Evolutionary conservation across 768 basidiomycete genomes (phyloP).

Genomic region (Pulveroboletus sp.): DNA sequence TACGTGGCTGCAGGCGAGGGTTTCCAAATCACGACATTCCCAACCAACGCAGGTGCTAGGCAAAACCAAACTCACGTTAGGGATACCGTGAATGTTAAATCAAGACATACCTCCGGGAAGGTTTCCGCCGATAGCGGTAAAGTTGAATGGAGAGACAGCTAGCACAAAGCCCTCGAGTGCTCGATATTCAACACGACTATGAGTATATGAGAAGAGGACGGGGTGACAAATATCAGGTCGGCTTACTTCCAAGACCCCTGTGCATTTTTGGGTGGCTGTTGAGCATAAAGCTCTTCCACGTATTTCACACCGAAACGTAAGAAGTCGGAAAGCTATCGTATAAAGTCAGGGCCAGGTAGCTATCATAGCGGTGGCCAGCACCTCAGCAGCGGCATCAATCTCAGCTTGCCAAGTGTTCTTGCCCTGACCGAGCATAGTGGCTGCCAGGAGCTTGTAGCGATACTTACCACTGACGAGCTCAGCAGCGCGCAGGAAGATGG

Average conservation of each 20-base stretch:
- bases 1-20: constrained; percentile 94
- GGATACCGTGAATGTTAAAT: background rate
- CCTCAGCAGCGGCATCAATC: constrained; percentile 98
- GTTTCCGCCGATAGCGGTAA: constrained; percentile 97
- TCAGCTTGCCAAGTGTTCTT: constrained; percentile 99
- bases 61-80: background rate
- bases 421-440: constrained; percentile 97
- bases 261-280: constrained; percentile 85
- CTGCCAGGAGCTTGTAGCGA: constrained; percentile 89
- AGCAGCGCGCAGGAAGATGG: constrained; percentile 97
- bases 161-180: constrained; percentile 98
- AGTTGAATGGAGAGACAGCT: constrained; percentile 98
- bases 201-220: constrained; percentile 5
- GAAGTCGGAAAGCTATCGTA: constrained; percentile 75
- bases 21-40: constrained; percentile 96
- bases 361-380: constrained; percentile 23
- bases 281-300: constrained; percentile 89
- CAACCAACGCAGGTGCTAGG: constrained; percentile 83
- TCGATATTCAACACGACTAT: constrained; percentile 91
- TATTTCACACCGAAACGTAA: constrained; percentile 95
- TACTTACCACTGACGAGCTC: constrained; percentile 96
- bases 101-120: constrained; percentile 58
- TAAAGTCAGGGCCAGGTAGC: constrained; percentile 5
- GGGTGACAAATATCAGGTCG: background rate
- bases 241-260: constrained; percentile 92